phyloP scores from a whole-genome alignment of 805 yeast species.

The Candida patagonica region DNA sequence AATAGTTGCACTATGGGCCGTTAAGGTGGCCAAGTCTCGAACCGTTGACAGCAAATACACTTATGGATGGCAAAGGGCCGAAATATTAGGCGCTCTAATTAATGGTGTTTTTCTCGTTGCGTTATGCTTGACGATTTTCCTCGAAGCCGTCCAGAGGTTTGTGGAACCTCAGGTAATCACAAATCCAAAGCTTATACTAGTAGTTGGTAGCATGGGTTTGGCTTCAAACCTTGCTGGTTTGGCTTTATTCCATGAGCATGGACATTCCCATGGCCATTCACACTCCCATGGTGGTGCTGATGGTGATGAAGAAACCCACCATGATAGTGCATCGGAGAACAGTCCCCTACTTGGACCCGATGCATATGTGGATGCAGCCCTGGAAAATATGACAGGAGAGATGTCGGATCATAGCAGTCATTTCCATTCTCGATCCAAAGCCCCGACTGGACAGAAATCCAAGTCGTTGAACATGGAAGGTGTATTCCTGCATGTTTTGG shows the following conservation, averaged over 20 bases:
- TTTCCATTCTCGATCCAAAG: conserved; percentile 24
- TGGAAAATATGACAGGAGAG: conserved; percentile 2
- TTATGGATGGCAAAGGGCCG: conserved; percentile 98
- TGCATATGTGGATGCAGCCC: conserved; percentile 1
- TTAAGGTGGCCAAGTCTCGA: conserved; percentile 70
- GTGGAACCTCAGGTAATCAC: conserved; percentile 69
- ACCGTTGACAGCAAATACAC: conserved; percentile 85
- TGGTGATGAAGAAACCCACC: conserved; percentile 16
- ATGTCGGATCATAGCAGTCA: conserved; percentile 22
- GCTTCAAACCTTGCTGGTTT: conserved; percentile 76
- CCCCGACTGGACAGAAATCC: conserved; percentile 21
- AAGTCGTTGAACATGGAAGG: conserved; percentile 95
- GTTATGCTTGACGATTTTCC: conserved; percentile 79
- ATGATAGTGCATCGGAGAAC: conserved; percentile 3
- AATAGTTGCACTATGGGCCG: conserved; percentile 93
- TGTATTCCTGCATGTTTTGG: conserved; percentile 87
- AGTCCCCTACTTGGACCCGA: conserved; percentile 4
- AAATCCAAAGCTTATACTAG: conserved; percentile 72
- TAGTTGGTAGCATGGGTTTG: conserved; percentile 79
- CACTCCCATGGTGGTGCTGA: conserved; percentile 18
- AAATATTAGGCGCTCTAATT: conserved; percentile 86
- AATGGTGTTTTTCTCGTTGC: conserved; percentile 92
- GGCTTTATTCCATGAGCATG: conserved; percentile 76
- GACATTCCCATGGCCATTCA: conserved; percentile 23
- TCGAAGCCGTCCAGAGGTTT: conserved; percentile 88